phyloP scores from a whole-genome alignment of 2,329 filamentous ascomycete species.

The Albophoma yamanashiensis region DNA sequence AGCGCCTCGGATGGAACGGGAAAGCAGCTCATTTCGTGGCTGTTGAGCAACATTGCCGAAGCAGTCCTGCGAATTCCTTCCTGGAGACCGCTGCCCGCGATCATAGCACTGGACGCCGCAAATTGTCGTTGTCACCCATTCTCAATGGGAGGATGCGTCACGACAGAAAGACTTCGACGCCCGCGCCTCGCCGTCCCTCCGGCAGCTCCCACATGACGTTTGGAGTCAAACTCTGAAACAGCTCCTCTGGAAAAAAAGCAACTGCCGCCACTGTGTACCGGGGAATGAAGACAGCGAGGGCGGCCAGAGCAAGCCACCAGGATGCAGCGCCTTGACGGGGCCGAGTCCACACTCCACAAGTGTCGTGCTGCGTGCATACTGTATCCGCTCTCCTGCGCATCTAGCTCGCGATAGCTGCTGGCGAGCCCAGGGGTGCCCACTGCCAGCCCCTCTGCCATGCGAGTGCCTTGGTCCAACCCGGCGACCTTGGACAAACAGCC shows the following conservation, averaged over 20 bases:
- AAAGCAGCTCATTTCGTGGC: neutral
- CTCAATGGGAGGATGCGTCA: neutral
- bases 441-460: neutral
- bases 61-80: neutral
- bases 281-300: neutral
- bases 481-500: neutral
- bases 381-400: neutral
- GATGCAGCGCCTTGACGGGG: constrained; percentile 6
- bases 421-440: neutral
- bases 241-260: neutral
- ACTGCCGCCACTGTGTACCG: neutral
- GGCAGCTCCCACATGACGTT: neutral
- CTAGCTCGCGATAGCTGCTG: neutral
- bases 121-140: neutral
- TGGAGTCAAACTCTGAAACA: neutral
- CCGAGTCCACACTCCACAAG: neutral
- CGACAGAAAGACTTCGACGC: neutral
- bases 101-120: neutral
- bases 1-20: neutral
- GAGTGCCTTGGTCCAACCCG: neutral
- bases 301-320: neutral
- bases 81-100: neutral
- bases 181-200: neutral
- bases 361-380: neutral
- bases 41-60: neutral